These are phyloP conservation scores for Chenopodium album DNA, from an alignment of 148 eudicot species.

Conservation along the genomic window DNA sequence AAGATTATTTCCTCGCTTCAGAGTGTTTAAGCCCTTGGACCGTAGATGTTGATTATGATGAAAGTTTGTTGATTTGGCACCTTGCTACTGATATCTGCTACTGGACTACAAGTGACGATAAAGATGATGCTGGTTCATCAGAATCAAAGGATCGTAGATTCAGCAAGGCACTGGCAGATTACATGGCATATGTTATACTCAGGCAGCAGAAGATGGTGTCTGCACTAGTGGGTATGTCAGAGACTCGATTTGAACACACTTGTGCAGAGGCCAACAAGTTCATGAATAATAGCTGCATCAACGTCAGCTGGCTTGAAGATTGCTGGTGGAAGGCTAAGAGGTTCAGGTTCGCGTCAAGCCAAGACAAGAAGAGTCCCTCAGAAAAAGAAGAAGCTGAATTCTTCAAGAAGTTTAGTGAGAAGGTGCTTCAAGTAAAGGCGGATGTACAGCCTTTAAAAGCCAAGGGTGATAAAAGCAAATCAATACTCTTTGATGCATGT, in stretches of 20 bases:
- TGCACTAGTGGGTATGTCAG: constrained; percentile 22
- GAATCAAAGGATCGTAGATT: background rate
- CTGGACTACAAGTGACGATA: background rate
- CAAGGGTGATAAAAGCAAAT: constrained; percentile 29
- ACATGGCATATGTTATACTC: constrained; percentile 33
- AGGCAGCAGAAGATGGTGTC: constrained; percentile 21
- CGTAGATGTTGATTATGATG: constrained; percentile 17
- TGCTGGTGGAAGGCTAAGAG: constrained; percentile 1
- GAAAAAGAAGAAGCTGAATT: background rate
- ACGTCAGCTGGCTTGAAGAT: background rate
- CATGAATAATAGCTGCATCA: too few species aligned
- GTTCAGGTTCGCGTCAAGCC: background rate
- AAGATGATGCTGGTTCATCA: too few species aligned
- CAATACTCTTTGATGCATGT: constrained; percentile 32
- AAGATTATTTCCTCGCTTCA: background rate
- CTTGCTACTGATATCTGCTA: constrained; percentile 35
- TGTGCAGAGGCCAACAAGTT: too few species aligned
- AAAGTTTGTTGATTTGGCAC: constrained; percentile 27
- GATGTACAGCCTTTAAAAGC: background rate
- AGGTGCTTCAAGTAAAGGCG: background rate
- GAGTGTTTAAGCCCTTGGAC: constrained; percentile 20
- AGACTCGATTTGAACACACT: constrained; percentile 19
- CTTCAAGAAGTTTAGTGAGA: background rate
- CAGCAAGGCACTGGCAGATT: constrained; percentile 27
- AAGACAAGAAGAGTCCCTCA: background rate